Evolutionary conservation across 805 yeast genomes (phyloP).

Genomic region (baker's yeast (Saccharomyces cerevisiae)): DNA sequence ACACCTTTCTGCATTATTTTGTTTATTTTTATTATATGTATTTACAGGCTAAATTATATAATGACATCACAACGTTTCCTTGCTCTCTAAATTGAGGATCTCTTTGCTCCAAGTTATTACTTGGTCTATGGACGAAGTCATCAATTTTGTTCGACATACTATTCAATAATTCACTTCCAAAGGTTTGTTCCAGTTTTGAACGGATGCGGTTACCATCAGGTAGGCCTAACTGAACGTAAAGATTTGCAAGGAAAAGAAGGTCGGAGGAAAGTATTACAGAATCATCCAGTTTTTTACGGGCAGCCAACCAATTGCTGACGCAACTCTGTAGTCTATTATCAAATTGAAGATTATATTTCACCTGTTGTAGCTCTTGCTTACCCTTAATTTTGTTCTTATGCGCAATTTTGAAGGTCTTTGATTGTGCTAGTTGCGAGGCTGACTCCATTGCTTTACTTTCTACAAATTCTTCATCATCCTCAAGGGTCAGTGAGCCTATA

Average conservation of each 20-base stretch:
- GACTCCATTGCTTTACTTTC: conserved; percentile 4
- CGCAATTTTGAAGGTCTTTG: conserved; percentile 23
- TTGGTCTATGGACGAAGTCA: background rate
- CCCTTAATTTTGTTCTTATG: conserved; percentile 16
- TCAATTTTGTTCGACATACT: conserved; percentile 5
- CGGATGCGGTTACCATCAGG: conserved; percentile 18
- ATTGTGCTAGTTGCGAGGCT: conserved; percentile 20
- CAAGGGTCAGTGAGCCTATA: conserved; percentile 14
- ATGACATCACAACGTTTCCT: conserved; percentile 24
- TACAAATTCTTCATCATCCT: conserved; percentile 13
- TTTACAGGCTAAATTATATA: conserved; percentile 10
- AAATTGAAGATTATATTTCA: conserved; percentile 17
- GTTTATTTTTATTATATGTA: conserved; percentile 2
- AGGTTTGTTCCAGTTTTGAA: conserved; percentile 8
- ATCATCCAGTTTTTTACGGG: conserved; percentile 1
- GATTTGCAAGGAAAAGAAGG: conserved; percentile 19
- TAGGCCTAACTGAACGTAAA: conserved; percentile 18
- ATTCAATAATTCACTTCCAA: conserved; percentile 9
- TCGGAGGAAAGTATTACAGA: conserved; percentile 15
- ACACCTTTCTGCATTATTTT: background rate
- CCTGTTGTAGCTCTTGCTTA: conserved; percentile 15
- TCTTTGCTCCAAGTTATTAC: conserved; percentile 4
- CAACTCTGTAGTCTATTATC: conserved; percentile 11
- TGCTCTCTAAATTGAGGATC: conserved; percentile 23
- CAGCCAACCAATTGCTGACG: conserved; percentile 17